Evolutionary conservation across 768 basidiomycete genomes (phyloP).

Genomic region (Pleurotus ostreatus): DNA sequence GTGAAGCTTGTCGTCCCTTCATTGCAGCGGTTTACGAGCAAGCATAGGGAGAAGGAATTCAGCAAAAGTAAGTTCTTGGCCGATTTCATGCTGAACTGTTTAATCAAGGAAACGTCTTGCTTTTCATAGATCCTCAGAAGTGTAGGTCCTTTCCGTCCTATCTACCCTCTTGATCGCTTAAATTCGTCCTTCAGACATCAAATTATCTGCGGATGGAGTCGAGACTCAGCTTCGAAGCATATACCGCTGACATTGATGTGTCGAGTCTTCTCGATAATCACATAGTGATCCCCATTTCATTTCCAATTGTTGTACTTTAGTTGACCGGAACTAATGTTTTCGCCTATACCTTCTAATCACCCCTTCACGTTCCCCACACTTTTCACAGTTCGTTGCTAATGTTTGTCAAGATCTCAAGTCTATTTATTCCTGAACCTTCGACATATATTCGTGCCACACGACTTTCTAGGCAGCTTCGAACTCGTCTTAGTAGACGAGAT

Average conservation of each 20-base stretch:
- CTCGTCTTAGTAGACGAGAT: no score
- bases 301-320: no score
- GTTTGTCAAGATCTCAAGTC: no score
- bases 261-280: background rate
- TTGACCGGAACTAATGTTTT: no score
- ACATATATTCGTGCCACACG: no score
- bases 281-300: no score
- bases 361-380: no score
- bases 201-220: background rate
- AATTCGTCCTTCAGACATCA: background rate
- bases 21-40: conserved; percentile 70
- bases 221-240: background rate
- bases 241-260: background rate
- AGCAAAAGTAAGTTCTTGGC: conserved; percentile 62
- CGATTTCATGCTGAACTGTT: background rate
- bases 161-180: background rate
- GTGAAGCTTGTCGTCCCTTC: conserved; percentile 74
- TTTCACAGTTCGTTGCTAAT: no score
- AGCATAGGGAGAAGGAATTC: conserved; percentile 76
- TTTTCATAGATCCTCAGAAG: conserved; percentile 58
- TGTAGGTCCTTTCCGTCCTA: conserved; percentile 38
- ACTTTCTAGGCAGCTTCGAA: no score
- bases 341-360: no score
- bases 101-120: background rate
- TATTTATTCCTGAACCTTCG: no score